phyloP scores from a whole-genome alignment of 768 basidiomycete genomes.

The Cystofilobasidium capitatum region DNA sequence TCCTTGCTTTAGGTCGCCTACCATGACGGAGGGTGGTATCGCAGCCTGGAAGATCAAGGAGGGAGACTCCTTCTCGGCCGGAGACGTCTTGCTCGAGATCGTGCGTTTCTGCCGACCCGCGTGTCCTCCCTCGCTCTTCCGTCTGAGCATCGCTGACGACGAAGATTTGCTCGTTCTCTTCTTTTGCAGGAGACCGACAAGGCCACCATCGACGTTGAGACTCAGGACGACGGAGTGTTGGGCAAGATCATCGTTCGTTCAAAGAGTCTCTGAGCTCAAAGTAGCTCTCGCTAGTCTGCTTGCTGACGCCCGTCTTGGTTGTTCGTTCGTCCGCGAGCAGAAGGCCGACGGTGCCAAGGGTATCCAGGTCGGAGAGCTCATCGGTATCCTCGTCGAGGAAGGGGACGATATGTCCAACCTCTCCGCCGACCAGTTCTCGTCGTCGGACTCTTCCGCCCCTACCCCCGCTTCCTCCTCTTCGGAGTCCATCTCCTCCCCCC shows the following conservation, averaged over 20 bases:
- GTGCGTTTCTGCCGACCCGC: constrained; percentile 42
- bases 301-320: neutral
- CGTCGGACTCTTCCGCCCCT: constrained; percentile 20
- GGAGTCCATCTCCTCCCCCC: constrained; percentile 36
- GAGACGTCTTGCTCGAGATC: constrained; percentile 82
- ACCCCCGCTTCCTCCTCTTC: constrained; percentile 32
- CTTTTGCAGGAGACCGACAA: constrained; percentile 37
- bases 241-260: constrained; percentile 40
- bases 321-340: constrained; percentile 41
- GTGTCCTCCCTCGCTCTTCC: too few species aligned
- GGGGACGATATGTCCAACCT: constrained; percentile 89
- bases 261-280: neutral
- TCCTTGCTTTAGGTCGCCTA: constrained; percentile 55
- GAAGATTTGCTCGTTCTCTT: too few species aligned
- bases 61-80: constrained; percentile 66
- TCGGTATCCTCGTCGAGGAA: constrained; percentile 88
- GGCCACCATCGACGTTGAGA: constrained; percentile 42
- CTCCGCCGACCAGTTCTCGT: constrained; percentile 41
- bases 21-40: constrained; percentile 92
- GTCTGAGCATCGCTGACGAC: too few species aligned
- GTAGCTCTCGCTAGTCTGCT: constrained; percentile 34
- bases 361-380: constrained; percentile 74
- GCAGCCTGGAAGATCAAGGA: constrained; percentile 80
- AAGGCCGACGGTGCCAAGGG: constrained; percentile 68
- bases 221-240: constrained; percentile 40